phyloP scores from a whole-genome alignment of 108 stramenopile species.

The Nitzschia sp. region DNA sequence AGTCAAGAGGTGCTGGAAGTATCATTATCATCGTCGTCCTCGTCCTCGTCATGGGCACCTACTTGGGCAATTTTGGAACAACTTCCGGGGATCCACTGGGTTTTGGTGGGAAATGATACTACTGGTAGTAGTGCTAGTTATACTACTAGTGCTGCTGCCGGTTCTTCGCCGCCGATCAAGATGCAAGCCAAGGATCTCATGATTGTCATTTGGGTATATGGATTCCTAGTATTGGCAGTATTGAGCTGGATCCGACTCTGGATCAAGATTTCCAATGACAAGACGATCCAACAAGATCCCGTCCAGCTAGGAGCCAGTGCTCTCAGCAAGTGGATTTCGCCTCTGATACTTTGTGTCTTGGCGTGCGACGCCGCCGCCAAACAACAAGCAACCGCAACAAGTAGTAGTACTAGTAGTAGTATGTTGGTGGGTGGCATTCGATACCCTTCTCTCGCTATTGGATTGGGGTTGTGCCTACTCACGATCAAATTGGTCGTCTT shows the following conservation, averaged over 20 bases:
- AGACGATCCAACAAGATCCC: not conserved
- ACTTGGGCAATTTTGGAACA: not conserved
- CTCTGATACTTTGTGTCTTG: conserved; percentile 4
- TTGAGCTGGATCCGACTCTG: conserved; percentile 8
- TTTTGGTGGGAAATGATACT: not conserved
- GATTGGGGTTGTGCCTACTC: conserved; percentile 58
- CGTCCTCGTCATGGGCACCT: not conserved
- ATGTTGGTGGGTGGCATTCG: not conserved
- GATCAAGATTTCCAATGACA: not conserved
- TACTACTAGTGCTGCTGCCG: not conserved
- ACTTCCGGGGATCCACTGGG: not conserved
- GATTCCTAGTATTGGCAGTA: not conserved
- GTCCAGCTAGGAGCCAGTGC: not conserved
- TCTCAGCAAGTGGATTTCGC: conserved; percentile 7
- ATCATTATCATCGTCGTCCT: not conserved
- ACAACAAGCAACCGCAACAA: not conserved
- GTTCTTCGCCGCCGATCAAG: not conserved
- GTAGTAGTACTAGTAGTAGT: too few species aligned
- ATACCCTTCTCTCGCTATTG: conserved; percentile 27
- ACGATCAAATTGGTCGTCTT: conserved; percentile 86
- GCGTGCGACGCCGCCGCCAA: not conserved
- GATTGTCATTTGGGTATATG: conserved; percentile 9
- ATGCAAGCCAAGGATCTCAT: not conserved
- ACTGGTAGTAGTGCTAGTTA: too few species aligned
- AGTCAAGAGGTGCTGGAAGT: too few species aligned